Base-by-base conservation (phyloP, 345 rosid genomes). In the Linum tenue region DNA sequence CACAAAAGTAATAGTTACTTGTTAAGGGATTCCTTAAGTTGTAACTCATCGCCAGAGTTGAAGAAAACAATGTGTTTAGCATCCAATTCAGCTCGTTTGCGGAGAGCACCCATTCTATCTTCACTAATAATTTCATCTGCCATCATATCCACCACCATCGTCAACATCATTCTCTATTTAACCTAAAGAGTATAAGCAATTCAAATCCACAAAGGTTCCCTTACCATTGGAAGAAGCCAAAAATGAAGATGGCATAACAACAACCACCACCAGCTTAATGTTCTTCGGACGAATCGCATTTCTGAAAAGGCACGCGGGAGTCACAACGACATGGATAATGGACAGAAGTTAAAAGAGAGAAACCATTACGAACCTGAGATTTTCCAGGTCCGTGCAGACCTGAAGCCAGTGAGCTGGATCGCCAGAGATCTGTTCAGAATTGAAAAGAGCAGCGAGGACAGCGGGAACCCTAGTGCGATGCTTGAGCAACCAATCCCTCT, bases 341-440 rank as follows among this genome's bases (percentile, higher is more conserved):
- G 31, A 22, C 31, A 22, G 31, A 22, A 22, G 31, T 22, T 22
- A 22, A 22, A 22, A 22, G 31, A 22, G 31, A 22, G 31, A 22
- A 22, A 22, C 31, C 31, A 22, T 48, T 36, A 17, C 73, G 59
- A 79, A 88, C 95, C 83, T 92, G 72, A 92, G 78, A 42, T 67
- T 70, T 43, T 92, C 96, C 69, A 92, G 87, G 77, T 87, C 87
- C 68, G 87, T 80, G 88, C 96, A 90, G 82, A 90, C 91, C 76
- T 85, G 96, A 61, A 77, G 82, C 98, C 97, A 92, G 74, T 92
- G 97, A 56, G 89, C 79, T 62, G 97, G 97, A 75, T 88, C 97
- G 60, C 96, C 97, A 55, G 87, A 80, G 65, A 90, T 82, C 63
- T 84, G 83, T 66, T 79, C 77, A 51, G 87, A 84, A 56, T 73